Conservation (phyloP, 768 basidiomycete genomes). For the Suillus subluteus region DNA sequence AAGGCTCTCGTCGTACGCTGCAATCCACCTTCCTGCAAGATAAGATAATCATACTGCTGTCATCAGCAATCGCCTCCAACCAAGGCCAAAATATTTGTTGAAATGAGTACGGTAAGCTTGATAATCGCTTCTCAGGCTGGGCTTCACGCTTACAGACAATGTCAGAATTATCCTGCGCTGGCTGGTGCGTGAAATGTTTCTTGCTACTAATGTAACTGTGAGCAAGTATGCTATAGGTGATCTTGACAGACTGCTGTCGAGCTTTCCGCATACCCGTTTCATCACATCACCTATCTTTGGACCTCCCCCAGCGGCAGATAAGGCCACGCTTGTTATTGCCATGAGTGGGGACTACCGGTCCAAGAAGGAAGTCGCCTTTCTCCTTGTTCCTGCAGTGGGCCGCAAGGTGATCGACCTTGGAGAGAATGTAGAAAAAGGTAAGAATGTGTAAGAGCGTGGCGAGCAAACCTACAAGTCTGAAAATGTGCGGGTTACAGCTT, state of each 20-base stretch:
- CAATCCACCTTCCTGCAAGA: not conserved
- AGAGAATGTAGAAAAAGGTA: conserved; percentile 83
- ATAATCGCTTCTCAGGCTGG: not conserved
- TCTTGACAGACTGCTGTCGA: conserved; percentile 68
- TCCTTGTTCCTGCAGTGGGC: conserved; percentile 80
- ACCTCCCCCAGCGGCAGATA: conserved; percentile 65
- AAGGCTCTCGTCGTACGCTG: conserved; percentile 56
- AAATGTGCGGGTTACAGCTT: conserved; percentile 42
- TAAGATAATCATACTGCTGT: conserved; percentile 12
- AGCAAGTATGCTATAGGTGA: conserved; percentile 47
- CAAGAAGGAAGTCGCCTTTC: conserved; percentile 78
- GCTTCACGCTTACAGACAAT: conserved; percentile 15
- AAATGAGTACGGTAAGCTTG: conserved; percentile 77
- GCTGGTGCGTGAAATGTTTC: conserved; percentile 40
- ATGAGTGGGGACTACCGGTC: conserved; percentile 83
- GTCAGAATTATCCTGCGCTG: conserved; percentile 57
- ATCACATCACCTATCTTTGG: conserved; percentile 83
- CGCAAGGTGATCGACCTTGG: conserved; percentile 82
- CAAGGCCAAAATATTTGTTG: conserved; percentile 76
- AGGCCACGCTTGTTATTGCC: conserved; percentile 66
- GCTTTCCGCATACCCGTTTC: conserved; percentile 60
- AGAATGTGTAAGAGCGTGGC: not conserved
- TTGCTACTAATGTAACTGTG: not conserved
- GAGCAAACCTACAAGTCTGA: not conserved
- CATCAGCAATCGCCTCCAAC: conserved; percentile 44